phyloP scores from a whole-genome alignment of 106 monocot genomes.

The Narthecium ossifragum region DNA sequence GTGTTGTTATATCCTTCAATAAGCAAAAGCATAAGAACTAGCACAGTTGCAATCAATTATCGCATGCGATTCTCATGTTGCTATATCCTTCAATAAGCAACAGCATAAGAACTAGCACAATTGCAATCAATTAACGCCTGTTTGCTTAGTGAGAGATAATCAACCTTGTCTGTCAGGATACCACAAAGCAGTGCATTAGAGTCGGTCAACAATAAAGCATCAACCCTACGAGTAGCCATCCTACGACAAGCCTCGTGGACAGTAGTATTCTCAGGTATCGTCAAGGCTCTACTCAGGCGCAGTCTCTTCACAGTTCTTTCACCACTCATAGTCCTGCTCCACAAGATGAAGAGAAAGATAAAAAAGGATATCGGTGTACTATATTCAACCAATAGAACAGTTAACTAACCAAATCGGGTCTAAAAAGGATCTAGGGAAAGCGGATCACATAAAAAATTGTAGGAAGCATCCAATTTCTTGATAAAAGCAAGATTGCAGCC shows the following conservation, averaged over 20 bases:
- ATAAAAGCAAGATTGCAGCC: no score
- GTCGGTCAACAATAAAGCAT: constrained; percentile 83
- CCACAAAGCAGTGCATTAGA: constrained; percentile 93
- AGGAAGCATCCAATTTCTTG: no score
- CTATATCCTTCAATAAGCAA: background rate
- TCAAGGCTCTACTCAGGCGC: constrained; percentile 73
- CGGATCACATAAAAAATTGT: no score
- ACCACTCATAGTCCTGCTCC: constrained; percentile 29
- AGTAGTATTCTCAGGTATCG: constrained; percentile 73
- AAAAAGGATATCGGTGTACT: background rate
- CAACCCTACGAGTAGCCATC: constrained; percentile 74
- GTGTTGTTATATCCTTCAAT: constrained; percentile 63
- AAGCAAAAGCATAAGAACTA: constrained; percentile 7
- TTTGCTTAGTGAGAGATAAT: background rate
- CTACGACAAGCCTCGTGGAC: constrained; percentile 67
- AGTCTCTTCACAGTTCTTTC: constrained; percentile 89
- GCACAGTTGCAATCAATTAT: background rate
- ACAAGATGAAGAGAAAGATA: constrained; percentile 1
- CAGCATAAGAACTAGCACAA: background rate
- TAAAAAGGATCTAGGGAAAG: no score
- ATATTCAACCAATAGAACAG: background rate
- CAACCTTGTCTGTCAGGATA: constrained; percentile 86
- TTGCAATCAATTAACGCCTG: background rate
- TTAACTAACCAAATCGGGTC: no score
- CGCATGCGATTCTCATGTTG: no score